Percentiles rank a stretch among this genome's conserved stretches.
Conservation (phyloP, 345 rosid genomes). For the Salix viminalis region DNA sequence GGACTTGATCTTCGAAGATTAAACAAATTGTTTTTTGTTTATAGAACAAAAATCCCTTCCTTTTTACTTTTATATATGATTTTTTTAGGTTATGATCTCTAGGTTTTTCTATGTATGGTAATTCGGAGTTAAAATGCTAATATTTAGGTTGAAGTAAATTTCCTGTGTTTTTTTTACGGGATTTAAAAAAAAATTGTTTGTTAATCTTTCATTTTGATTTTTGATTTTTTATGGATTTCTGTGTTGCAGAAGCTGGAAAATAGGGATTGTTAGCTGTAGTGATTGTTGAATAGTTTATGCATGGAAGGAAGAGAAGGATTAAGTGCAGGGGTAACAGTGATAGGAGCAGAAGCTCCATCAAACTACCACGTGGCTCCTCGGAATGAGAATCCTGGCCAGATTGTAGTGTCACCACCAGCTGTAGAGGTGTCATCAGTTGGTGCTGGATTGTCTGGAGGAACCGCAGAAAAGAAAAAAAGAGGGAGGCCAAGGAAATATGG, state of each 20-base stretch:
- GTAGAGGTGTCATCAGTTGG: constrained; percentile 32
- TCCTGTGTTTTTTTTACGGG: not conserved
- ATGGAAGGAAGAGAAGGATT: constrained; percentile 63
- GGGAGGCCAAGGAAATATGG: constrained; percentile 85
- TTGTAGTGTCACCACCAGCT: constrained; percentile 36
- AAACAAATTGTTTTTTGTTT: not conserved
- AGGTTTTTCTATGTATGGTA: not conserved
- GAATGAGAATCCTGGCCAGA: constrained; percentile 46
- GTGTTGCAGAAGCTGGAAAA: constrained; percentile 26
- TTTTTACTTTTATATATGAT: not conserved
- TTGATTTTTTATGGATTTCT: not conserved
- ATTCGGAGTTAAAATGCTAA: not conserved
- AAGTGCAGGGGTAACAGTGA: constrained; percentile 58
- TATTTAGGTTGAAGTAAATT: not conserved
- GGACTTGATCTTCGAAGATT: constrained; percentile 3
- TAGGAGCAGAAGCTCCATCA: constrained; percentile 77
- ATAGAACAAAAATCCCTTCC: not conserved
- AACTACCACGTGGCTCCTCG: constrained; percentile 62
- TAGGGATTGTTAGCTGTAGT: constrained; percentile 1
- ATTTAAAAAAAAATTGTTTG: not conserved
- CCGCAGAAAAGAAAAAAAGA: constrained; percentile 65
- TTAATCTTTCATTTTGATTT: not conserved
- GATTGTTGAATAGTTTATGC: constrained; percentile 14
- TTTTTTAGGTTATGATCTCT: not conserved
- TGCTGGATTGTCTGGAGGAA: constrained; percentile 37